Base-by-base conservation (phyloP, 2,329 filamentous ascomycete species). In the Geosmithia flava region DNA sequence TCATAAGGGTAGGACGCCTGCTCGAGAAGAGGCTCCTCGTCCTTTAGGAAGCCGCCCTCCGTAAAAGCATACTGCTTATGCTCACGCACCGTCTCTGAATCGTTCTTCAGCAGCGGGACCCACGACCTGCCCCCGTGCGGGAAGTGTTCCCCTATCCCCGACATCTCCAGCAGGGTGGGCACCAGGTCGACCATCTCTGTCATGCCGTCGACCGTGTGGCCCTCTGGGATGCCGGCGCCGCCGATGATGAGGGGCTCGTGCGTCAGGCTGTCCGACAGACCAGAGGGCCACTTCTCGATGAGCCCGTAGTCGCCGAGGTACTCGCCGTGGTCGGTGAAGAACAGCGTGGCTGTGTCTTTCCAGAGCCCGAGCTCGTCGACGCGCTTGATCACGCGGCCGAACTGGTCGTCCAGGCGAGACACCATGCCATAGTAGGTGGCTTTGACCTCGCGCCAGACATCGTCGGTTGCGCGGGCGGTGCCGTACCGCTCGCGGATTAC, bases 341-440 rank as follows among this genome's bases (percentile, higher is more conserved):
- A 69, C 58, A 70, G 61, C 1, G 67, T 69, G 0, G 71, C 58
- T 0, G 68, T 69, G 7, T 61, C 55, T 3, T 65, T 55, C 63
- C 65, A 69, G 0, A 67, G 52, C 1, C 54, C 59, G 1, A 60
- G 52, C 0, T 61, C 56, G 10, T 68, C 60, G 2, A 67, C 51
- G 4, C 57, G 59, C 0, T 56, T 55, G 10, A 70, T 52, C 4
- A 73, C 54, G 0, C 64, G 55, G 0, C 69, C 68, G 42, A 73
- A 72, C 49, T 72, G 68, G 27, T 70, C 62, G 49, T 72, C 69
- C 0, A 72, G 51, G 0, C 69, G 57, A 0, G 67, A 60, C 6
- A 71, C 69, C 68, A 72, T 73, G 16, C 70, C 69, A 47, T 67
- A 69, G 49, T 72, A 71, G 0, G 67, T 71, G 0, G 66, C 68